These are phyloP conservation scores for Galerina sulciceps DNA, from an alignment of 768 basidiomycete genomes.

Conservation along the genomic window DNA sequence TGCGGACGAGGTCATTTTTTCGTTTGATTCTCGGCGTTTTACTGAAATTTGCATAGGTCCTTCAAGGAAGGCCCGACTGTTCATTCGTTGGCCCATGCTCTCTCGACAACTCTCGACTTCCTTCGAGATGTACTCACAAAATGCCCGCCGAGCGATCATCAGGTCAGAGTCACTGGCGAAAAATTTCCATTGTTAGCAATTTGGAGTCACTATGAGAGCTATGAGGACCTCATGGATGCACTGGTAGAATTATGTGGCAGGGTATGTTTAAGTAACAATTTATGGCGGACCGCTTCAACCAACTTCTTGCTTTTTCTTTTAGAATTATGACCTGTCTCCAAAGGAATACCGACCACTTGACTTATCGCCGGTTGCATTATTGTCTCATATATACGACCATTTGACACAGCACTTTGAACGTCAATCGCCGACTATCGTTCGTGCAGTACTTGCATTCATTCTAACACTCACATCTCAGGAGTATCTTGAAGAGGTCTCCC, in stretches of 20 bases:
- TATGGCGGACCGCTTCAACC: background rate
- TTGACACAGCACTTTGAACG: slow-evolving; percentile 57
- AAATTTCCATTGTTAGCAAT: slow-evolving; percentile 39
- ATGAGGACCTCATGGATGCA: slow-evolving; percentile 53
- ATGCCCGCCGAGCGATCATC: slow-evolving; percentile 38
- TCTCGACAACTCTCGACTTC: slow-evolving; percentile 57
- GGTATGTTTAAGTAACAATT: slow-evolving; percentile 43
- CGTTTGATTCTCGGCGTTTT: background rate
- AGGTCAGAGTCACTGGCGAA: slow-evolving; percentile 14
- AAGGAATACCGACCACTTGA: slow-evolving; percentile 47
- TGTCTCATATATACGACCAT: slow-evolving; percentile 65
- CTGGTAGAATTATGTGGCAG: slow-evolving; percentile 62
- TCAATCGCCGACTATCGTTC: slow-evolving; percentile 50
- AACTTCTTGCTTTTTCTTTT: background rate
- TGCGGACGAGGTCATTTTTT: slow-evolving; percentile 53
- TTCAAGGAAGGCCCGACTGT: slow-evolving; percentile 54
- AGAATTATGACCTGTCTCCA: slow-evolving; percentile 39
- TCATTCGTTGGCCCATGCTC: slow-evolving; percentile 69
- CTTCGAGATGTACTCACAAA: slow-evolving; percentile 50
- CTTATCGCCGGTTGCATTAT: slow-evolving; percentile 48
- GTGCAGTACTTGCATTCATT: slow-evolving; percentile 68
- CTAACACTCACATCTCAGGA: slow-evolving; percentile 64
- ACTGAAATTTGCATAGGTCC: slow-evolving; percentile 35
- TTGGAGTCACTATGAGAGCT: slow-evolving; percentile 54
- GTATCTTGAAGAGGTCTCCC: slow-evolving; percentile 62